Base-by-base conservation (phyloP, 805 yeast genomes). In the Sporopachydermia lactativora region DNA sequence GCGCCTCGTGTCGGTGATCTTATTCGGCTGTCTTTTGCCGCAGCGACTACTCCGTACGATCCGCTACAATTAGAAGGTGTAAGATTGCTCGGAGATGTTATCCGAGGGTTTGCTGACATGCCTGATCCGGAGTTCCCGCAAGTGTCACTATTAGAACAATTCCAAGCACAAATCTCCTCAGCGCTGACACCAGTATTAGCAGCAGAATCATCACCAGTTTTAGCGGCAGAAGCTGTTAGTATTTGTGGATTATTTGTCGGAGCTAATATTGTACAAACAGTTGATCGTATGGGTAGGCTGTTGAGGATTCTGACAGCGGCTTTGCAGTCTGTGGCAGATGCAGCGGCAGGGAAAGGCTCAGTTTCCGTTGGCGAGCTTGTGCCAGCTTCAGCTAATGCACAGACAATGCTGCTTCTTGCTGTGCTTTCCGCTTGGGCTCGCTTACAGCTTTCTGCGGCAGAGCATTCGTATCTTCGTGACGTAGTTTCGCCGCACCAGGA, bases 151-250 rank as follows among this genome's bases (percentile, higher is more conserved):
- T 61, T 89, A 36, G 95, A 83, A 48, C 96, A 88, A 58, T 95
- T 82, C 52, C 96, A 92, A 51, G 97, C 97, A 0, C 96, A 85
- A 50, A 83, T 92, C 5, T 78, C 83, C 5, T 79, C 95, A 43
- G 94, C 97, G 0, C 65, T 89, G 42, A 71, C 85, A 39, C 95
- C 96, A 0, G 84, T 94, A 6, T 89, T 92, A 59, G 70, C 70
- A 24, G 63, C 70, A 3, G 88, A 77, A 15, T 77, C 86, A 42
- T 77, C 80, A 8, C 74, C 94, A 1, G 70, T 71, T 31, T 69
- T 85, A 1, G 86, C 89, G 1, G 72, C 82, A 16, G 72, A 71
- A 41, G 95, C 96, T 0, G 71, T 89, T 28, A 72, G 73, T 35
- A 81, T 86, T 2, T 74, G 82, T 31, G 86, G 95, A 0, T 77